A percentile compares a stretch with the other conserved stretches of the same genome.
phyloP scores from a whole-genome alignment of 345 rosid genomes.

The Syzygium jambos region DNA sequence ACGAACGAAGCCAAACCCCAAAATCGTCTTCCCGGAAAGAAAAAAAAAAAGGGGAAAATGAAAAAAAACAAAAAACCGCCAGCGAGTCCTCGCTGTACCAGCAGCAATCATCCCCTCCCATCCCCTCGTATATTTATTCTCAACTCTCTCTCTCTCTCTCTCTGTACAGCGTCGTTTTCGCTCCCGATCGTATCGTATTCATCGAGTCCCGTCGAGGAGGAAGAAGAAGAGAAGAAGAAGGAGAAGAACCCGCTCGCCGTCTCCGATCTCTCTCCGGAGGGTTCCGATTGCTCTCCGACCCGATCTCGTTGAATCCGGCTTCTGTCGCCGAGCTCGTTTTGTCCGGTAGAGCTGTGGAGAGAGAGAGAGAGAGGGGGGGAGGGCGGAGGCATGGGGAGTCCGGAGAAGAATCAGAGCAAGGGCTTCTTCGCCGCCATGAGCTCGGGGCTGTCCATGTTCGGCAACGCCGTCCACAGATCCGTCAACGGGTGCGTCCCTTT shows the following conservation, averaged over 20 bases:
- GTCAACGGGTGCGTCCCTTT: conserved; percentile 35
- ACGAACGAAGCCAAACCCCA: not conserved
- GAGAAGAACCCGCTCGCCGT: not conserved
- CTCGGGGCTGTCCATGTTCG: conserved; percentile 56
- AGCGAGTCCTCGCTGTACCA: conserved; percentile 7
- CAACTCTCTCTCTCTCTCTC: not conserved
- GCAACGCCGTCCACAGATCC: conserved; percentile 64
- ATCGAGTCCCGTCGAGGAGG: not conserved
- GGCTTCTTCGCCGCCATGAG: conserved; percentile 67
- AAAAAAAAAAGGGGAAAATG: not conserved
- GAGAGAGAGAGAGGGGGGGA: not conserved
- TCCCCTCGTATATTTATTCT: not conserved
- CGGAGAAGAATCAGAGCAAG: conserved; percentile 34
- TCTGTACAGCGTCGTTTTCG: not conserved
- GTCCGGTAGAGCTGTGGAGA: not conserved
- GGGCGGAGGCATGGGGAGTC: conserved; percentile 30
- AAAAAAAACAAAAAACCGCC: not conserved
- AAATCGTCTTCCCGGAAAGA: not conserved
- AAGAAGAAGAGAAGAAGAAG: not conserved
- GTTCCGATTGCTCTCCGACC: not conserved
- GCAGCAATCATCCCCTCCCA: not conserved
- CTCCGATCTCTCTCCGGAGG: not conserved
- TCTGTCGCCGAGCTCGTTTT: not conserved
- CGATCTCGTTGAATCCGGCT: not conserved
- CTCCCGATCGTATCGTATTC: not conserved